These are phyloP conservation scores for Suhomyces coccinellae DNA, from an alignment of 1,139 yeast genomes.

Conservation along the genomic window DNA sequence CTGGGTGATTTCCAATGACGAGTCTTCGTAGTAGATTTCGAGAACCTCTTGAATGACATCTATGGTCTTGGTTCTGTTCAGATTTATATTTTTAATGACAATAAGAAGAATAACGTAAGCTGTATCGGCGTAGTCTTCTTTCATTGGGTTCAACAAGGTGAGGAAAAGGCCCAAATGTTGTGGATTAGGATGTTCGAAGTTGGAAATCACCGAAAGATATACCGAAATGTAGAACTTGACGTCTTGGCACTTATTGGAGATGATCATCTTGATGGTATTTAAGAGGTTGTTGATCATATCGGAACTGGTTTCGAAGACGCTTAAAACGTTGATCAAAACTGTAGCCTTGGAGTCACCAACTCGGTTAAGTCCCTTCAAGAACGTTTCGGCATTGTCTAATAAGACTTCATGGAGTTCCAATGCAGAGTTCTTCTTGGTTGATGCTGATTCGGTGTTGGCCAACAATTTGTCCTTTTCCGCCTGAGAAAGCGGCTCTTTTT, in stretches of 20 bases:
- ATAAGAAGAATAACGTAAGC: conserved; percentile 26
- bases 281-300: conserved; percentile 9
- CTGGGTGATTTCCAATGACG: conserved; percentile 13
- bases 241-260: conserved; percentile 1
- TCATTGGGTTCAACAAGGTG: conserved; percentile 20
- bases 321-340: conserved; percentile 6
- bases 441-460: conserved; percentile 5
- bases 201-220: conserved; percentile 22
- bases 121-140: conserved; percentile 14
- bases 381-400: conserved; percentile 20
- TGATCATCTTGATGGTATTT: conserved; percentile 5
- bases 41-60: conserved; percentile 27
- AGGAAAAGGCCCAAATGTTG: conserved; percentile 29
- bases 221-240: conserved; percentile 18
- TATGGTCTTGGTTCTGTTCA: conserved; percentile 14
- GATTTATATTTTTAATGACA: conserved; percentile 26
- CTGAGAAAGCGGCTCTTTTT: not conserved
- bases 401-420: conserved; percentile 20
- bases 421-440: conserved; percentile 17
- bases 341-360: conserved; percentile 19
- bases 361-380: conserved; percentile 20
- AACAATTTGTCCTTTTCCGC: not conserved
- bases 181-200: conserved; percentile 22
- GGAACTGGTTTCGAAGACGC: conserved; percentile 7
- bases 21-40: conserved; percentile 25